Evolutionary conservation across 768 basidiomycete genomes (phyloP).

Genomic region (Leccinum rimulosum): DNA sequence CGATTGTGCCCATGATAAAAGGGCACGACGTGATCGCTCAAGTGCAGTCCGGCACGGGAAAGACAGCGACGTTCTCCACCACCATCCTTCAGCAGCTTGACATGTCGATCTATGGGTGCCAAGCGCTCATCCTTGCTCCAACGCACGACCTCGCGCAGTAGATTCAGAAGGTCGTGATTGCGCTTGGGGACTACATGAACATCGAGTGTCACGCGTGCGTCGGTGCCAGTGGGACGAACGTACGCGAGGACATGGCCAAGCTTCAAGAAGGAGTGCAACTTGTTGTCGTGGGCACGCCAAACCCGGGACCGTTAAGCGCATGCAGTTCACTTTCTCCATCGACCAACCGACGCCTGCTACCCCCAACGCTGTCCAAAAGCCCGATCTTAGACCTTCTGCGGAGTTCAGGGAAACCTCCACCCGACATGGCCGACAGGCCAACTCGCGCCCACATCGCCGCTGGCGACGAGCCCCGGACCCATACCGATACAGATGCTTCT

Average conservation of each 20-base stretch:
- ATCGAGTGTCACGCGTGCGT: slow-evolving; percentile 97
- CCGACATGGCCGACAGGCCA: no score
- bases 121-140: slow-evolving; percentile 97
- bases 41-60: slow-evolving; percentile 99
- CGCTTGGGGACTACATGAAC: slow-evolving; percentile 92
- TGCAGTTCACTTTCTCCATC: no score
- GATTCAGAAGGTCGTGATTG: slow-evolving; percentile 95
- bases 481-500: no score
- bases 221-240: slow-evolving; percentile 79
- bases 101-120: slow-evolving; percentile 81
- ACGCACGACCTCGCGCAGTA: slow-evolving; percentile 97
- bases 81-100: slow-evolving; percentile 97
- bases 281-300: slow-evolving; percentile 88
- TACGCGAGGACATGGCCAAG: slow-evolving; percentile 97
- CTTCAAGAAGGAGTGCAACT: slow-evolving; percentile 85
- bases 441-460: no score
- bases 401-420: no score
- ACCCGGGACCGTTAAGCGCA: no score
- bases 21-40: slow-evolving; percentile 99
- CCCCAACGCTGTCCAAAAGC: no score
- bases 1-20: slow-evolving; percentile 96
- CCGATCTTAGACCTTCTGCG: no score
- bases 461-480: no score
- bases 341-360: no score
- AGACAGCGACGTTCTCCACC: slow-evolving; percentile 99